Conservation (phyloP, 306 rosid genomes). For the Quercus agrifolia region DNA sequence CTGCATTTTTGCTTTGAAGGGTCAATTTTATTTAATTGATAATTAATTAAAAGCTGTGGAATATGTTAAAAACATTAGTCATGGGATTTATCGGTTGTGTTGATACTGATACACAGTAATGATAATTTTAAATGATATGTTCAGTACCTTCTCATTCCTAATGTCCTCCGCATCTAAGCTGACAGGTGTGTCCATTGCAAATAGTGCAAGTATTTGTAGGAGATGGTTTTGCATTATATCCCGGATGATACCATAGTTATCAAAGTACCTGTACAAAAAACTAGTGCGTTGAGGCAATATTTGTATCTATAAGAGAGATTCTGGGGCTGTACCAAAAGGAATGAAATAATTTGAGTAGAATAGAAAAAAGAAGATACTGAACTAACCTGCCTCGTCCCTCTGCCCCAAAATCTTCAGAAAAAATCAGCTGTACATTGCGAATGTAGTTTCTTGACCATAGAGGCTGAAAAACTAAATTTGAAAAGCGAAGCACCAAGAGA, state of each 20-base stretch:
- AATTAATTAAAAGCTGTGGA: not conserved
- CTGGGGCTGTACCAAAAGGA: not conserved
- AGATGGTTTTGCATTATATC: constrained; percentile 99
- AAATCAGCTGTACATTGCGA: constrained; percentile 85
- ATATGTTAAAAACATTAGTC: too few relatives aligned
- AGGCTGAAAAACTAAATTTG: constrained; percentile 95
- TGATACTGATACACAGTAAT: not conserved
- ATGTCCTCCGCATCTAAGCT: constrained; percentile 96
- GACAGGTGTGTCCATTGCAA: constrained; percentile 98
- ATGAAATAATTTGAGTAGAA: constrained; percentile 3
- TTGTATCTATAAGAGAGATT: not conserved
- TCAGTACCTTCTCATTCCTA: constrained; percentile 83
- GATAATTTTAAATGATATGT: not conserved
- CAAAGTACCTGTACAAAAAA: constrained; percentile 59
- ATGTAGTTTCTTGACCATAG: constrained; percentile 87
- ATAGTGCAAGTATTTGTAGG: constrained; percentile 85
- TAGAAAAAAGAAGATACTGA: not conserved
- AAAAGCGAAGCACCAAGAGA: constrained; percentile 94
- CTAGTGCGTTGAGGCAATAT: not conserved
- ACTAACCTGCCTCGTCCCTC: constrained; percentile 96
- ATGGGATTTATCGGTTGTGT: not conserved
- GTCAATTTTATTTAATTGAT: not conserved
- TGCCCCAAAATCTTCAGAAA: constrained; percentile 99
- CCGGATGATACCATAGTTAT: constrained; percentile 84
- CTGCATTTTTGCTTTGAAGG: not conserved